Evolutionary conservation across 1,139 yeast genomes (phyloP).

Genomic region (Yamadazyma kanchanaburiensis): DNA sequence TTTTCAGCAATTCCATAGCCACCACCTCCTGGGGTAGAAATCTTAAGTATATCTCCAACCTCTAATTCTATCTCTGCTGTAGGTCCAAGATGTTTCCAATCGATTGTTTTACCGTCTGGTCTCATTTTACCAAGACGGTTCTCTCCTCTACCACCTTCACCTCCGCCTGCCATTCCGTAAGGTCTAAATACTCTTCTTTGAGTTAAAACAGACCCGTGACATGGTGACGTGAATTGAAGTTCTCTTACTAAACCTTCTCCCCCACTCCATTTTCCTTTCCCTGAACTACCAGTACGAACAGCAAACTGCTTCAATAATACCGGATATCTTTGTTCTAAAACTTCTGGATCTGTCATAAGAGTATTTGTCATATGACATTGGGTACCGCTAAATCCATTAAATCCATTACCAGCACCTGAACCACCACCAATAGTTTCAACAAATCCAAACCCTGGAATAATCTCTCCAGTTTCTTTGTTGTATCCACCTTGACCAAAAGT

Average conservation of each 20-base stretch:
- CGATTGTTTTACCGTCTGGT: conserved; percentile 18
- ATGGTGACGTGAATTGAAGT: conserved; percentile 17
- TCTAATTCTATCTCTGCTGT: conserved; percentile 19
- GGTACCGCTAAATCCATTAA: conserved; percentile 37
- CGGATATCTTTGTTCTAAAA: conserved; percentile 36
- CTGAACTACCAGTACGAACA: conserved; percentile 32
- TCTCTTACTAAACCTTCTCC: conserved; percentile 28
- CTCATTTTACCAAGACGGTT: conserved; percentile 49
- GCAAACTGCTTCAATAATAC: conserved; percentile 26
- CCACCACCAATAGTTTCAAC: conserved; percentile 50
- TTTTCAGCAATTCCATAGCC: conserved; percentile 35
- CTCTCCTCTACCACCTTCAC: conserved; percentile 54
- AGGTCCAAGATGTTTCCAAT: conserved; percentile 20
- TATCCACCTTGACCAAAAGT: conserved; percentile 43
- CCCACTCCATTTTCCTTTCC: conserved; percentile 33
- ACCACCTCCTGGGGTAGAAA: conserved; percentile 56
- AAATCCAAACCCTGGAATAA: conserved; percentile 41
- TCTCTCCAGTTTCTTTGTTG: conserved; percentile 25
- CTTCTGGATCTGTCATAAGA: conserved; percentile 39
- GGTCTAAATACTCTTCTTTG: conserved; percentile 21
- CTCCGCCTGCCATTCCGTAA: conserved; percentile 22
- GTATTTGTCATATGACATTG: conserved; percentile 48
- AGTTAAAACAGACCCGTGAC: conserved; percentile 17
- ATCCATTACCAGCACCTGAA: conserved; percentile 38
- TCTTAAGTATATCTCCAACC: conserved; percentile 40